Percentiles rank a stretch among this genome's conserved stretches.
These are phyloP conservation scores for Rubia tinctorum DNA, from an alignment of 305 asterid species.

Conservation along the genomic window DNA sequence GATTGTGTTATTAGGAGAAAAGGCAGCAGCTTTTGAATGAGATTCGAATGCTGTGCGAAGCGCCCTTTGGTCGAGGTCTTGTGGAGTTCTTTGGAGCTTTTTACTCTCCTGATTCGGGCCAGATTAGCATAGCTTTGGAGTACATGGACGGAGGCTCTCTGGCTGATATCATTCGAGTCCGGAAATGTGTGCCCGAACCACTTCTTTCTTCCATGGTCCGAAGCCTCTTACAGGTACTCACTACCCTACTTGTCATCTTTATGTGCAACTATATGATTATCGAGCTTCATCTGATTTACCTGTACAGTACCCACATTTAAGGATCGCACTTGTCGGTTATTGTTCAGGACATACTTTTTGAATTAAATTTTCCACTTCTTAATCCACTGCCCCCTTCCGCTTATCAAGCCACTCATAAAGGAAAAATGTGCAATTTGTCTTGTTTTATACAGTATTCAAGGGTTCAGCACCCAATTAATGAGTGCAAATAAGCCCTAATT, in stretches of 20 bases:
- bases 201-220: constrained; percentile 81
- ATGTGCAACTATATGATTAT: not conserved
- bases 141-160: constrained; percentile 98
- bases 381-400: not conserved
- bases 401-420: not conserved
- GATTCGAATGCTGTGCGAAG: constrained; percentile 89
- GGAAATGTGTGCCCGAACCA: constrained; percentile 71
- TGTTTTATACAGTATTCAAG: no score
- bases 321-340: not conserved
- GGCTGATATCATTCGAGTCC: constrained; percentile 65
- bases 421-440: not conserved
- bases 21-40: constrained; percentile 94
- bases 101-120: constrained; percentile 96
- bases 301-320: not conserved
- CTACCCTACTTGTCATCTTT: not conserved
- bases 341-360: not conserved
- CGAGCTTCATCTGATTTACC: not conserved
- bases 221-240: constrained; percentile 67
- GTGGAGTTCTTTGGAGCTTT: constrained; percentile 95
- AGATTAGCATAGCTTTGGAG: constrained; percentile 94
- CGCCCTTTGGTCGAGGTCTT: constrained; percentile 80
- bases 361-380: not conserved
- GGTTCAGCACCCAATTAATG: not conserved
- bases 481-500: not conserved
- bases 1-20: constrained; percentile 58